Conservation (phyloP, 148 eudicot species). For the Talinum fruticosum region DNA sequence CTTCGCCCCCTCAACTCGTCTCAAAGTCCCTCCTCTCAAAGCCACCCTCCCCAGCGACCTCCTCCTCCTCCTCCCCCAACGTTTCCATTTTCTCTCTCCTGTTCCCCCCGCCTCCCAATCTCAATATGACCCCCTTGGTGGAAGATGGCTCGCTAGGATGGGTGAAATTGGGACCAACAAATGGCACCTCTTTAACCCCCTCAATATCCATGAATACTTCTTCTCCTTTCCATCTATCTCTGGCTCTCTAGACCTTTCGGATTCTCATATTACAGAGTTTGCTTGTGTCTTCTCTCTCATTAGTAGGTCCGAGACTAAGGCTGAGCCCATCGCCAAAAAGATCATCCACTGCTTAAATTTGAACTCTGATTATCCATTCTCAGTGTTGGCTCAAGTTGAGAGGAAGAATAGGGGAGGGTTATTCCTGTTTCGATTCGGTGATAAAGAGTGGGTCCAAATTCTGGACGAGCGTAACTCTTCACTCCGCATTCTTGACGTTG, state of each 20-base stretch:
- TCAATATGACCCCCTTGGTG: background rate
- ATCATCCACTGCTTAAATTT: background rate
- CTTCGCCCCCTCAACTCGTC: background rate
- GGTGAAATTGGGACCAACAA: background rate
- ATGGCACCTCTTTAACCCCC: conserved; percentile 11
- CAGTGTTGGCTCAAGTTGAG: background rate
- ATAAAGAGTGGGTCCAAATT: background rate
- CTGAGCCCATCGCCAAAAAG: background rate
- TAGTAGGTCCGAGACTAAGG: background rate
- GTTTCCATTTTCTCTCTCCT: conserved; percentile 3
- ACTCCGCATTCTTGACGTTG: background rate
- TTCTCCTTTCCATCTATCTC: background rate
- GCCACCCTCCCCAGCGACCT: no score
- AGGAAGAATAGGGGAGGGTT: background rate
- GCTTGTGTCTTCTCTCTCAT: background rate
- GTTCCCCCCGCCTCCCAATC: background rate
- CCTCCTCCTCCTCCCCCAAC: no score
- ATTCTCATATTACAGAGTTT: background rate
- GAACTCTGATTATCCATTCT: background rate
- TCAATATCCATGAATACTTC: background rate
- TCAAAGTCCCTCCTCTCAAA: no score
- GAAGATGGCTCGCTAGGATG: background rate
- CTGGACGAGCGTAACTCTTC: background rate
- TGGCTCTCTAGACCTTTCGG: background rate
- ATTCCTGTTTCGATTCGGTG: background rate